A percentile compares a stretch with the other conserved stretches of the same genome.
Conservation (phyloP, 305 asterid genomes). For the Fraxinus latifolia region DNA sequence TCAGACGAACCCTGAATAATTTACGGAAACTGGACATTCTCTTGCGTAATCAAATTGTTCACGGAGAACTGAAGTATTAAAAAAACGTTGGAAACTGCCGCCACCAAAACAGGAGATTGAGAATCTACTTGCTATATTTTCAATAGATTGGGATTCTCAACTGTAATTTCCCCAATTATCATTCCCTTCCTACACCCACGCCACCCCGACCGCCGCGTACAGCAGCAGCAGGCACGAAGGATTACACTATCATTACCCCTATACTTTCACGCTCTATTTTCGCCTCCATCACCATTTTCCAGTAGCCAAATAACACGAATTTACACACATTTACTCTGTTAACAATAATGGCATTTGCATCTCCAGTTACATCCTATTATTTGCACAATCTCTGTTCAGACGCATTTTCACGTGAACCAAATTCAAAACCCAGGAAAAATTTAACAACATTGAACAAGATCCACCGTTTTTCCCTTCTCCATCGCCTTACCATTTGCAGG, state of each 20-base stretch:
- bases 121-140: not conserved
- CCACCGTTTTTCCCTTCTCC: slow-evolving; percentile 35
- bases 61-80: not conserved
- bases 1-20: too few species aligned
- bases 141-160: not conserved
- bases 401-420: not conserved
- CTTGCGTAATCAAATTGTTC: not conserved
- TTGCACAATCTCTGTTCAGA: slow-evolving; percentile 28
- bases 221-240: not conserved
- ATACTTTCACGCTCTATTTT: not conserved
- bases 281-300: not conserved
- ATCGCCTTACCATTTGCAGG: slow-evolving; percentile 42
- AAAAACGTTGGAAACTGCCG: not conserved
- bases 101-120: not conserved
- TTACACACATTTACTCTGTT: not conserved
- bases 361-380: slow-evolving; percentile 32
- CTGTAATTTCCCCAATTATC: not conserved
- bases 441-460: slow-evolving; percentile 26
- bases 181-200: not conserved
- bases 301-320: not conserved
- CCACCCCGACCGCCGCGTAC: not conserved
- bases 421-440: slow-evolving; percentile 23
- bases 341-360: slow-evolving; percentile 46
- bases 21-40: not conserved
- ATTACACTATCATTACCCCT: not conserved